These are phyloP conservation scores for Pichia paraexigua DNA, from an alignment of 805 yeast species.

Conservation along the genomic window DNA sequence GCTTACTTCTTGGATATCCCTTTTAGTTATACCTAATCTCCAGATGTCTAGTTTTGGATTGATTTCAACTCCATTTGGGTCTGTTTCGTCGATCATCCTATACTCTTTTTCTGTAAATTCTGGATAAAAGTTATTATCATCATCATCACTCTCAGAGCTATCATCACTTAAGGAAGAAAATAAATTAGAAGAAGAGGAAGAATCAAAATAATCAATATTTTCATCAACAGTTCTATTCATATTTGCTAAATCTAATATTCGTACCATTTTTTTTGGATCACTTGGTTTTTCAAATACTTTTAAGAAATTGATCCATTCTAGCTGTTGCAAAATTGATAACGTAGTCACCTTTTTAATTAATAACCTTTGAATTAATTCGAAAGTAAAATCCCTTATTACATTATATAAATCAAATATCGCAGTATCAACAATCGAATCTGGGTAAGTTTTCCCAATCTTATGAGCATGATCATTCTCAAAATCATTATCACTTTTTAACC, in stretches of 20 bases:
- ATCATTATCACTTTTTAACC: background rate
- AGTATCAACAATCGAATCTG: background rate
- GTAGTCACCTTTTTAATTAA: constrained; percentile 1
- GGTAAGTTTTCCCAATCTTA: background rate
- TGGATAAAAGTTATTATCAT: constrained; percentile 1
- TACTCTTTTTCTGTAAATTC: background rate
- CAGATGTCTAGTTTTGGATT: background rate
- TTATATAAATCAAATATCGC: constrained; percentile 1
- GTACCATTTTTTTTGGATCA: constrained; percentile 2
- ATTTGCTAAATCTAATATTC: background rate
- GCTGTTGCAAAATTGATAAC: background rate
- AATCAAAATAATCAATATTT: constrained; percentile 1
- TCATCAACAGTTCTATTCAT: background rate
- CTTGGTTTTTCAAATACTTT: background rate
- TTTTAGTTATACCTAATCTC: constrained; percentile 1
- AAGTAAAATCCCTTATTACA: background rate
- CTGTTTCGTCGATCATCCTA: background rate
- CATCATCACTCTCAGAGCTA: background rate
- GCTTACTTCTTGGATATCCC: constrained; percentile 5
- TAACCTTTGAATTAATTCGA: background rate
- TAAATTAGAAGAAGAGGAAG: background rate
- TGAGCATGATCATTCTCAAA: background rate
- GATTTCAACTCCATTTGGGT: constrained; percentile 1
- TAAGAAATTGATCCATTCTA: background rate
- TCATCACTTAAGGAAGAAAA: background rate